Evolutionary conservation across 805 yeast species (phyloP).

Genomic region (Teunomyces pallodes): DNA sequence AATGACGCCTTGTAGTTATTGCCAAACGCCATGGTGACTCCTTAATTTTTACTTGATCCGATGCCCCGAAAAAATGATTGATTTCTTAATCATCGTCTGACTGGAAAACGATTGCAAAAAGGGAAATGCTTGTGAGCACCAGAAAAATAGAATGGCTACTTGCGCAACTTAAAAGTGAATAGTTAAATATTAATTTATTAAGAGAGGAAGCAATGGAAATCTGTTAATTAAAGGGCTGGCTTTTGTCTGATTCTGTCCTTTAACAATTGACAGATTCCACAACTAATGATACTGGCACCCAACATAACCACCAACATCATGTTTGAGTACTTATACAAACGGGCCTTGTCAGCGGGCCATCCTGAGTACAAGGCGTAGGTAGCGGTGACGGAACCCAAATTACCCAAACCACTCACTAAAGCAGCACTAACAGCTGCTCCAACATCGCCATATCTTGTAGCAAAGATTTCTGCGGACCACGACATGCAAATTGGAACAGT

Average conservation of each 20-base stretch:
- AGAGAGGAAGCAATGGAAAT: neutral
- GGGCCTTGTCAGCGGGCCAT: constrained; percentile 73
- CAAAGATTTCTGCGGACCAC: constrained; percentile 74
- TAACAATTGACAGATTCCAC: constrained; percentile 31
- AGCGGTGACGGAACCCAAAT: constrained; percentile 80
- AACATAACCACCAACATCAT: constrained; percentile 80
- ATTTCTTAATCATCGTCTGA: neutral
- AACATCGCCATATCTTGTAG: constrained; percentile 70
- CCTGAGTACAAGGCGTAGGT: constrained; percentile 85
- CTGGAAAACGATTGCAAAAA: constrained; percentile 1
- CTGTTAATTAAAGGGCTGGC: neutral
- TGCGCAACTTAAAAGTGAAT: neutral
- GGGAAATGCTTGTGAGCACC: neutral
- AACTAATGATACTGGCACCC: constrained; percentile 64
- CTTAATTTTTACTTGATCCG: neutral
- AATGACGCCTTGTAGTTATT: constrained; percentile 2
- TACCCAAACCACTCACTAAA: constrained; percentile 81
- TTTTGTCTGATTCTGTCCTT: constrained; percentile 29
- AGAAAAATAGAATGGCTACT: neutral
- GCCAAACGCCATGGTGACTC: neutral
- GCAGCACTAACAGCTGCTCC: constrained; percentile 85
- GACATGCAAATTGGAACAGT: constrained; percentile 89
- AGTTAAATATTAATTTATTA: neutral
- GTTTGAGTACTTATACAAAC: constrained; percentile 66
- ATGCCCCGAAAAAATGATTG: constrained; percentile 1